These are phyloP conservation scores for Alternaria arbusti DNA, from an alignment of 2,329 filamentous ascomycete genomes.

Conservation along the genomic window DNA sequence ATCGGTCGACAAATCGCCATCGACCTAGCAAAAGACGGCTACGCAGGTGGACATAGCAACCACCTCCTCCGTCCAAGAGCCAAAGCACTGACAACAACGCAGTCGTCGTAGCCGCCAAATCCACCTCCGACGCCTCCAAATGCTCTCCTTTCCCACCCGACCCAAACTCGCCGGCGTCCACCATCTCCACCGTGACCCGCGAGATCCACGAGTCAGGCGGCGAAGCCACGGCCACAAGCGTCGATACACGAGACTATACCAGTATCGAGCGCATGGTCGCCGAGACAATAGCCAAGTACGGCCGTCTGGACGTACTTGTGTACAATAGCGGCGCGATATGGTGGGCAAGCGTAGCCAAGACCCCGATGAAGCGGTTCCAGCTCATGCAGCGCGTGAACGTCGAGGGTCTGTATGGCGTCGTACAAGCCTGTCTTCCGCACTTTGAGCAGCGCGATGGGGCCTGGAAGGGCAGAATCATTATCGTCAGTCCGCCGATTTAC, in stretches of 20 bases:
- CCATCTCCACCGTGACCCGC: constrained; percentile 78
- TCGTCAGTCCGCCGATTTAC: constrained; percentile 86
- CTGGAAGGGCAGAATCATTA: constrained; percentile 70
- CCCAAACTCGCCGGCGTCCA: constrained; percentile 76
- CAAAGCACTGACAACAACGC: constrained; percentile 7
- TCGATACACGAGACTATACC: constrained; percentile 71
- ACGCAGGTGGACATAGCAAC: constrained; percentile 63
- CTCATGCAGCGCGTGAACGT: constrained; percentile 57
- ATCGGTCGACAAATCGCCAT: constrained; percentile 83
- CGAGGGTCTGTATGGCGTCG: constrained; percentile 75
- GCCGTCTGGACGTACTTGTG: constrained; percentile 73
- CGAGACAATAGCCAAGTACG: constrained; percentile 63
- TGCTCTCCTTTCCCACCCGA: constrained; percentile 71
- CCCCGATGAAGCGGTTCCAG: constrained; percentile 76
- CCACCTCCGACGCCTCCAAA: constrained; percentile 67
- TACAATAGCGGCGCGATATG: constrained; percentile 89
- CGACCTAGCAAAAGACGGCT: constrained; percentile 73
- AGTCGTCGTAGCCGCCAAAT: constrained; percentile 82
- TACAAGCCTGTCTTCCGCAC: constrained; percentile 73
- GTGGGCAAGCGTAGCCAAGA: constrained; percentile 78
- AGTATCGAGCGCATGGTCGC: constrained; percentile 67
- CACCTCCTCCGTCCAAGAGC: background rate
- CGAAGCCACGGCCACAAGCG: constrained; percentile 68
- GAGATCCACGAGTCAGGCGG: constrained; percentile 73
- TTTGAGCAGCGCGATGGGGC: constrained; percentile 60